A percentile compares a stretch with the other conserved stretches of the same genome.
These are phyloP conservation scores for Teratosphaeria destructans DNA, from an alignment of 2,329 filamentous ascomycete species.

Conservation along the genomic window DNA sequence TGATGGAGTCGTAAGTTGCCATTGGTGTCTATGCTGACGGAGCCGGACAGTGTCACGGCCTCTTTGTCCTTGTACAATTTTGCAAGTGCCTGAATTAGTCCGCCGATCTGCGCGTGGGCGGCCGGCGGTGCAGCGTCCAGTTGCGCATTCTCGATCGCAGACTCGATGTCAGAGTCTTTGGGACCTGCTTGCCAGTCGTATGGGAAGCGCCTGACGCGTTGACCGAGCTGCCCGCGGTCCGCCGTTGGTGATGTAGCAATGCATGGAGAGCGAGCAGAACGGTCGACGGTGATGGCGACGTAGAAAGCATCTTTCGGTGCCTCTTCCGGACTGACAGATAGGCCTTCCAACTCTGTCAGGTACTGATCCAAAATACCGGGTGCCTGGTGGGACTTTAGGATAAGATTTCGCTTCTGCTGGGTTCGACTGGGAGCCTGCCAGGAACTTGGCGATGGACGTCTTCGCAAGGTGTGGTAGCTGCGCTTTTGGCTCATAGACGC, in stretches of 20 bases:
- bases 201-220: constrained; percentile 45
- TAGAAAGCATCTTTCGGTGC: constrained; percentile 29
- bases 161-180: constrained; percentile 28
- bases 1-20: constrained; percentile 36
- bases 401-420: constrained; percentile 15
- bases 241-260: constrained; percentile 50
- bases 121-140: constrained; percentile 38
- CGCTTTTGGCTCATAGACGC: constrained; percentile 36
- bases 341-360: constrained; percentile 16
- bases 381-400: constrained; percentile 17
- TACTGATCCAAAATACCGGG: constrained; percentile 19
- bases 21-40: constrained; percentile 33
- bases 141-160: constrained; percentile 42
- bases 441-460: constrained; percentile 4
- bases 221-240: constrained; percentile 31
- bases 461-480: constrained; percentile 30
- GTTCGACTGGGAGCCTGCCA: constrained; percentile 9
- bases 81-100: constrained; percentile 45
- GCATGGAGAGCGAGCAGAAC: constrained; percentile 51
- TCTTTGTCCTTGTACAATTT: constrained; percentile 54
- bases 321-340: constrained; percentile 15
- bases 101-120: constrained; percentile 34
- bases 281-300: constrained; percentile 56
- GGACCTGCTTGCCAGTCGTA: constrained; percentile 48
- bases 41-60: constrained; percentile 50